Percentiles rank a stretch among this genome's conserved stretches.
These are phyloP conservation scores for Cladosporium sphaerospermum DNA, from an alignment of 2,329 filamentous ascomycete species.

Conservation along the genomic window DNA sequence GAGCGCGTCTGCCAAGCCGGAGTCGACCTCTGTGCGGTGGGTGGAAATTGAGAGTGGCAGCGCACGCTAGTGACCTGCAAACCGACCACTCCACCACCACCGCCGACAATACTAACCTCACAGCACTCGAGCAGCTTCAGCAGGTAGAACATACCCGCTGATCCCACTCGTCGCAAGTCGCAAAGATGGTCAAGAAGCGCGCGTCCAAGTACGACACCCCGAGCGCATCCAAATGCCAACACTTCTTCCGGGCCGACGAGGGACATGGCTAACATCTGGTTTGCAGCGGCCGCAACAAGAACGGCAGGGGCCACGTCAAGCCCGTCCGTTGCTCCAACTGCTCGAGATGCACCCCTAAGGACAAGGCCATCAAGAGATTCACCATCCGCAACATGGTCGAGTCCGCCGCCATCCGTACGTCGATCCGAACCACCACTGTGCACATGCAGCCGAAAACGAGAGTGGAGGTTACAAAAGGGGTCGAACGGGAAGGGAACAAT, in stretches of 20 bases:
- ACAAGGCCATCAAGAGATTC: conserved; percentile 99
- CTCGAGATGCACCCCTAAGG: conserved; percentile 84
- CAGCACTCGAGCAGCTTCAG: conserved; percentile 18
- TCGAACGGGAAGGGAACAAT: conserved; percentile 8
- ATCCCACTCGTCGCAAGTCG: conserved; percentile 37
- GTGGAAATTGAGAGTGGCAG: not conserved
- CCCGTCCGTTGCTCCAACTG: conserved; percentile 91
- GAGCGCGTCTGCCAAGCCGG: too few species aligned
- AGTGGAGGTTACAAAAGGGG: conserved; percentile 5
- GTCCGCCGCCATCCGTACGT: conserved; percentile 98
- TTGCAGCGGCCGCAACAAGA: conserved; percentile 95
- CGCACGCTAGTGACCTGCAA: not conserved
- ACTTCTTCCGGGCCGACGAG: conserved; percentile 9
- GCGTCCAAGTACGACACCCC: conserved; percentile 59
- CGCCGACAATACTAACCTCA: conserved; percentile 12
- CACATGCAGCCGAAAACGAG: not conserved
- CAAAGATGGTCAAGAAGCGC: conserved; percentile 70
- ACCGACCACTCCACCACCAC: conserved; percentile 1
- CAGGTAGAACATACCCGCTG: conserved; percentile 21
- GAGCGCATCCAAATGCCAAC: conserved; percentile 11
- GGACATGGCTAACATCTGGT: conserved; percentile 31
- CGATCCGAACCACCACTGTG: conserved; percentile 14
- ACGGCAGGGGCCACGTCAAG: conserved; percentile 99
- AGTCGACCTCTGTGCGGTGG: too few species aligned
- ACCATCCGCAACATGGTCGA: conserved; percentile 99